Percentiles rank a stretch among this genome's conserved stretches.
Evolutionary conservation across 2,329 filamentous ascomycete genomes (phyloP).

Genomic region (Thelonectria rubi): DNA sequence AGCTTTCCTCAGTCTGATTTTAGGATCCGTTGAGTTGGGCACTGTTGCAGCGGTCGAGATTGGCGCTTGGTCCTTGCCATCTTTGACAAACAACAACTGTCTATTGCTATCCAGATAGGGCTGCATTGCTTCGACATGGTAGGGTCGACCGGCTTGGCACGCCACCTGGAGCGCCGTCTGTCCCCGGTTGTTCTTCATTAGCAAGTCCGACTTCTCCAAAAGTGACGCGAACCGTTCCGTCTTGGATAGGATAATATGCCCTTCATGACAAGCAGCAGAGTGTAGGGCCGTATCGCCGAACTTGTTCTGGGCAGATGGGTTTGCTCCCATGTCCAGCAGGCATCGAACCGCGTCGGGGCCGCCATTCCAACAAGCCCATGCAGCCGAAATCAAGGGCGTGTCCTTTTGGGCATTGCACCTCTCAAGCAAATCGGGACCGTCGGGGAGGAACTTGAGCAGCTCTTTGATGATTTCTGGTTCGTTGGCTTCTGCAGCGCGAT

Average conservation of each 20-base stretch:
- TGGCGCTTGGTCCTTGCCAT: background rate
- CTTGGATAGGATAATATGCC: background rate
- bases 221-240: constrained; percentile 3
- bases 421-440: background rate
- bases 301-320: background rate
- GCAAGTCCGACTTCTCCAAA: background rate
- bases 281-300: background rate
- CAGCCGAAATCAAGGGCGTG: background rate
- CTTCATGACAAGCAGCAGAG: background rate
- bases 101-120: background rate
- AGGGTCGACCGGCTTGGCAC: background rate
- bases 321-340: background rate
- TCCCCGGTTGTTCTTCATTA: background rate
- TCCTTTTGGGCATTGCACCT: background rate
- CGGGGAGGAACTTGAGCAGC: background rate
- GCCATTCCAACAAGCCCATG: constrained; percentile 5
- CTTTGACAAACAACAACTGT: background rate
- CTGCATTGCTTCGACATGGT: background rate
- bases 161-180: background rate
- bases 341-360: background rate
- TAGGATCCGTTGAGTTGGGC: background rate
- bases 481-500: constrained; percentile 3
- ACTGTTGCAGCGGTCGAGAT: background rate
- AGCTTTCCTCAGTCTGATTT: background rate
- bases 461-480: constrained; percentile 2